These are phyloP conservation scores for Herpetospermum pedunculosum DNA, from an alignment of 306 rosid species.

Conservation along the genomic window DNA sequence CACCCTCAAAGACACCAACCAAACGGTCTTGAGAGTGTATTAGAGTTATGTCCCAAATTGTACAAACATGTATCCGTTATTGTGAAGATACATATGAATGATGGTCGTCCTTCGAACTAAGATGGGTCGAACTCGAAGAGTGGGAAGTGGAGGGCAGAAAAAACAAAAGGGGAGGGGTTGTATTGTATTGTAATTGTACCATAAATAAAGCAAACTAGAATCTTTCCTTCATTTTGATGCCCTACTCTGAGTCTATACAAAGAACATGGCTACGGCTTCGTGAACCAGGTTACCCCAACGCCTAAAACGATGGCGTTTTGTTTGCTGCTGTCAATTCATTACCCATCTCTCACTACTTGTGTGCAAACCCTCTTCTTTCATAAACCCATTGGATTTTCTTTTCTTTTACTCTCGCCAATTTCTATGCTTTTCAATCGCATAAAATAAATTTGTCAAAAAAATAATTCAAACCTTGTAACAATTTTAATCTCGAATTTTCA, in stretches of 20 bases:
- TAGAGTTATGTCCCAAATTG: too few species aligned
- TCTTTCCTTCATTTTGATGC: not conserved
- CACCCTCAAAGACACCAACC: too few species aligned
- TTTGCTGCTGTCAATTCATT: not conserved
- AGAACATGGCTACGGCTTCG: not conserved
- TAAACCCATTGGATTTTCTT: not conserved
- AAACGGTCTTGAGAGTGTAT: too few species aligned
- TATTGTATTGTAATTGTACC: not conserved
- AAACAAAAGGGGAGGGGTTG: not conserved
- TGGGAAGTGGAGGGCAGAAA: not conserved
- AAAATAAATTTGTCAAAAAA: too few species aligned
- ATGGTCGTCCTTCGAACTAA: too few species aligned
- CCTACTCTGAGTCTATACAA: not conserved
- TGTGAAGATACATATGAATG: too few species aligned
- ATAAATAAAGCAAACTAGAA: not conserved
- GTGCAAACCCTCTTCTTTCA: not conserved
- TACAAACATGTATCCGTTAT: too few species aligned
- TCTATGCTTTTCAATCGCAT: not conserved
- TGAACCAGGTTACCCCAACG: not conserved
- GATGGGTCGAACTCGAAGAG: too few species aligned
- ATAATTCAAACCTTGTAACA: too few species aligned
- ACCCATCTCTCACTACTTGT: not conserved
- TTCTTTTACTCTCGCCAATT: not conserved
- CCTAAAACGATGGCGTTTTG: not conserved
- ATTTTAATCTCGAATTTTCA: too few species aligned